Conservation (phyloP, 768 basidiomycete genomes). For the Trametes coccinea region DNA sequence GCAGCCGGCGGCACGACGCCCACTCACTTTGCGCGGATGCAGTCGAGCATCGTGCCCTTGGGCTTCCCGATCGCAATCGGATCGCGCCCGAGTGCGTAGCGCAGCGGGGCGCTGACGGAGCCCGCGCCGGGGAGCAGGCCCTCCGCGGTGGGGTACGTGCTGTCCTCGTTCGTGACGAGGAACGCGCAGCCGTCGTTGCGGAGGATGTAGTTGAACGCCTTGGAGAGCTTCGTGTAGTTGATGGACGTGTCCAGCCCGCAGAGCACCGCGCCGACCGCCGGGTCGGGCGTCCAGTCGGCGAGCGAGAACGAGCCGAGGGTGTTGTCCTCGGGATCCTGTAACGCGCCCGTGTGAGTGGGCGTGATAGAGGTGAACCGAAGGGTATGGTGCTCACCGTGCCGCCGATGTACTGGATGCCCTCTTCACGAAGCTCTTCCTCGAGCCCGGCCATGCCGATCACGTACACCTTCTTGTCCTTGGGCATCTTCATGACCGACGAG, state of each 20-base stretch:
- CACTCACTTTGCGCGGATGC: slow-evolving; percentile 75
- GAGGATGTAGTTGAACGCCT: slow-evolving; percentile 87
- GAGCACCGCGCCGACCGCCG: slow-evolving; percentile 86
- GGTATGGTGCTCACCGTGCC: too few relatives aligned
- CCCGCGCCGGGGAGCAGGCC: slow-evolving; percentile 85
- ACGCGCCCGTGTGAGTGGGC: neutral
- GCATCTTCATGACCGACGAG: slow-evolving; percentile 85
- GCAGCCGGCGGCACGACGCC: neutral
- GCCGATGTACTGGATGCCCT: slow-evolving; percentile 78
- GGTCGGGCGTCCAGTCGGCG: slow-evolving; percentile 72
- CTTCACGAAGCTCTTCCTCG: slow-evolving; percentile 89
- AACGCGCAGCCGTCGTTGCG: slow-evolving; percentile 81
- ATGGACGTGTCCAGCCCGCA: slow-evolving; percentile 86
- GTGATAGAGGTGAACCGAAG: too few relatives aligned
- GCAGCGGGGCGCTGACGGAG: slow-evolving; percentile 78
- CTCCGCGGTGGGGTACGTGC: slow-evolving; percentile 80
- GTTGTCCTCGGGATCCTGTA: slow-evolving; percentile 82
- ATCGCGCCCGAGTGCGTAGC: slow-evolving; percentile 65
- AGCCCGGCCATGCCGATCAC: slow-evolving; percentile 91
- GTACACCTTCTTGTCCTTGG: slow-evolving; percentile 91
- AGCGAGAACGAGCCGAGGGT: slow-evolving; percentile 69
- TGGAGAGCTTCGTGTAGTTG: slow-evolving; percentile 93
- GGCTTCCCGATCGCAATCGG: slow-evolving; percentile 90
- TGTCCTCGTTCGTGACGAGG: slow-evolving; percentile 90
- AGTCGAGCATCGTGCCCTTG: slow-evolving; percentile 88